Evolutionary conservation across 2,329 filamentous ascomycete genomes (phyloP).

Genomic region (Delphinella strobiligena): DNA sequence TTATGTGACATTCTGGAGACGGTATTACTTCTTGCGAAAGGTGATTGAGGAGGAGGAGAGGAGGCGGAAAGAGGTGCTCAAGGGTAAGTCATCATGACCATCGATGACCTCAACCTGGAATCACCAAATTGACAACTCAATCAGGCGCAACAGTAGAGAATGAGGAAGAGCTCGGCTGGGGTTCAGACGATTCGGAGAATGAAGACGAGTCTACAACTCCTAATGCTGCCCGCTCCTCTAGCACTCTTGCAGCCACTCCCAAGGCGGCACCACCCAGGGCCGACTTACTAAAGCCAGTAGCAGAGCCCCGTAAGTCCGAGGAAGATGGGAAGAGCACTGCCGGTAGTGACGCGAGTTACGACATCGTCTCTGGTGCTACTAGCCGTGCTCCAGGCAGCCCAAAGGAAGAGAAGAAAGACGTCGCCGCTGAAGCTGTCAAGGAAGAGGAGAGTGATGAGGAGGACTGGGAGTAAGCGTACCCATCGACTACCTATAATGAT

Average conservation of each 20-base stretch:
- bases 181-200: constrained; percentile 63
- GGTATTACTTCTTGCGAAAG: constrained; percentile 90
- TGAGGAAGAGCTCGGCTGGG: constrained; percentile 57
- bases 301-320: constrained; percentile 57
- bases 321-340: constrained; percentile 67
- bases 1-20: constrained; percentile 81
- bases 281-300: constrained; percentile 44
- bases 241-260: constrained; percentile 8
- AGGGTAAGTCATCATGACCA: constrained; percentile 47
- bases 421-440: constrained; percentile 8
- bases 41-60: constrained; percentile 90
- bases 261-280: constrained; percentile 13
- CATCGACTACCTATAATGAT: too few species aligned
- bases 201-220: constrained; percentile 22
- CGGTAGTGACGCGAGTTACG: constrained; percentile 92
- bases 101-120: neutral
- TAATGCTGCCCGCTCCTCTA: constrained; percentile 13
- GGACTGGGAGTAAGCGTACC: constrained; percentile 24
- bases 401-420: constrained; percentile 36
- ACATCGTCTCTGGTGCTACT: constrained; percentile 65
- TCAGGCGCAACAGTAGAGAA: constrained; percentile 58
- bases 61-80: constrained; percentile 75
- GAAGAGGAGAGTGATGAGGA: constrained; percentile 22
- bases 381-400: constrained; percentile 65
- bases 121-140: neutral